A percentile compares a stretch with the other conserved stretches of the same genome.
Conservation (phyloP, 495 filamentous ascomycete species). For the Niebla homalea region DNA sequence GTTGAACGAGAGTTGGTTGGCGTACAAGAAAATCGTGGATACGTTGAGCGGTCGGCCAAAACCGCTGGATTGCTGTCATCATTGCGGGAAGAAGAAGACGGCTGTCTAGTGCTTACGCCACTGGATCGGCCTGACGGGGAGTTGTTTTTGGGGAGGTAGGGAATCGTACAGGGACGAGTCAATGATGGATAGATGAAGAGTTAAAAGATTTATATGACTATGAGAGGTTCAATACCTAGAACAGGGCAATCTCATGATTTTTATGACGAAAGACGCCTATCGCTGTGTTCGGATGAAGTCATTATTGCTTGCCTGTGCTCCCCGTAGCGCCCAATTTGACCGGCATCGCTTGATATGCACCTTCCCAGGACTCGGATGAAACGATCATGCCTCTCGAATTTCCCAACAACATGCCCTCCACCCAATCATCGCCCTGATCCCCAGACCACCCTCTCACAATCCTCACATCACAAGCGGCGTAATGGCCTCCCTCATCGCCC, state of each 20-base stretch:
- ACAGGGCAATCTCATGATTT: not conserved
- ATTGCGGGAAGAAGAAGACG: slow-evolving; percentile 11
- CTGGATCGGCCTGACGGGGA: not conserved
- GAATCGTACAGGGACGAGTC: not conserved
- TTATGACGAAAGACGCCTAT: not conserved
- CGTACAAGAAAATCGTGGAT: slow-evolving; percentile 69
- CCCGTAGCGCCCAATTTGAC: not conserved
- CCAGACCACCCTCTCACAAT: not conserved
- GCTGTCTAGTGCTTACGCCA: not conserved
- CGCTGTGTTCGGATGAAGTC: not conserved
- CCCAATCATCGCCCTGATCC: not conserved
- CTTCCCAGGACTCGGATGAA: not conserved
- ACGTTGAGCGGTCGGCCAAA: slow-evolving; percentile 60
- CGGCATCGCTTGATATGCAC: not conserved
- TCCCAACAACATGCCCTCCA: not conserved
- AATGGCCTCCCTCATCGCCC: not conserved
- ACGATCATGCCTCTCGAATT: not conserved
- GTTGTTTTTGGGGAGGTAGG: not conserved
- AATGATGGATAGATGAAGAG: not conserved
- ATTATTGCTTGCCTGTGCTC: not conserved
- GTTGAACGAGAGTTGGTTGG: slow-evolving; percentile 73
- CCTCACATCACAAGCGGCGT: not conserved
- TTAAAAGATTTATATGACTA: not conserved
- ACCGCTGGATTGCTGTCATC: slow-evolving; percentile 13
- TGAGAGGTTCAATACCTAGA: not conserved